Evolutionary conservation across 768 basidiomycete genomes (phyloP), one percentile per base, ranked within the genome.

Genomic region (Exidia glandulosa): DNA sequence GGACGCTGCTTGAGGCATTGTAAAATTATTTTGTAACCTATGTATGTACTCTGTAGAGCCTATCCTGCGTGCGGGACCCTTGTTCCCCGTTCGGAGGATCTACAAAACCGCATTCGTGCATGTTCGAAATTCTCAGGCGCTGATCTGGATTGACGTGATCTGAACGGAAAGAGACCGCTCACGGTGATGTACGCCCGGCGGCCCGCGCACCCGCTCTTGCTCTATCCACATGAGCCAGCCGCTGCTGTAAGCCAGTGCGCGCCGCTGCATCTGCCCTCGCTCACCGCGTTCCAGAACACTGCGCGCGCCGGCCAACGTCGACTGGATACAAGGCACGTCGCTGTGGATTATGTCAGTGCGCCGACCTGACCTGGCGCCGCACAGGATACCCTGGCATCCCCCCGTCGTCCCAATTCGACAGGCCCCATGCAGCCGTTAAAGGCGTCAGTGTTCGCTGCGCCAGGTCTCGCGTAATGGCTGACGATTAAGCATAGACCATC

Each of bases 381-480:
- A 59, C 61, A 82, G 91, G 91, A 34, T 93, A 87, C 69, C 91
- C 91, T 61, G 91, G 91, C 32, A 91, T 94, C 41, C 90, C 91
- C 4, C 86, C 90, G n/a, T 80, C 79, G 41, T 79, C 81, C 31
- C 79, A 79, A 57, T 14, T 27, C 19, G 88, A 90, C 64, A 75
- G 90, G 37, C 88, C 86, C 1, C 88, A 90, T 66, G 90, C 90
- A 23, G 83, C 87, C 10, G 88, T 93, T 3, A 87, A 86, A 76
- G 90, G 90, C 58, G 90, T 92, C 76, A 62, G 89, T 82, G 59
- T 29, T 59, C 7, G 13, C 45, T 7, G 59, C 32, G 9, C 55
- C n/a, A 34, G 34, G 36, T 65, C 41, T 57, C 61, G n/a, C 34
- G 16, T 23, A 59, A 59, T 6, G 63, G 56, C 36, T 54, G 57